phyloP scores from a whole-genome alignment of 768 basidiomycete genomes.

The Termitomyces sp. region DNA sequence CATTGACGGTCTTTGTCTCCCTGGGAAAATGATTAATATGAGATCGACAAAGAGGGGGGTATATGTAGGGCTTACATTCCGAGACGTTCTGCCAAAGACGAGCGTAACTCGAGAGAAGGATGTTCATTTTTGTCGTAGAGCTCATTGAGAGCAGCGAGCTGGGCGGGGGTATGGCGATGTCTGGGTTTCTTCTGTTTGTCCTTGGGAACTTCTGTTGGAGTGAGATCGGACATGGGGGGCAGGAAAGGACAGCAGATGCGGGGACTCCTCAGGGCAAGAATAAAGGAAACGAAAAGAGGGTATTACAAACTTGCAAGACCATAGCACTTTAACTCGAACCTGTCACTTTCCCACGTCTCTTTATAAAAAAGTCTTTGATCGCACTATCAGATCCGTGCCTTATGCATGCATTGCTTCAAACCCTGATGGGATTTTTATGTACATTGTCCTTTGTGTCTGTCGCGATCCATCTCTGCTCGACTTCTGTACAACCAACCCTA shows the following conservation, averaged over 20 bases:
- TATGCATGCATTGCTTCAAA: constrained; percentile 3
- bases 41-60: constrained; percentile 1
- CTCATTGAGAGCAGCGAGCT: constrained; percentile 72
- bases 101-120: constrained; percentile 63
- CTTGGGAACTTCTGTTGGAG: constrained; percentile 20
- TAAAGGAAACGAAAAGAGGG: constrained; percentile 8
- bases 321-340: constrained; percentile 14
- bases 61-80: constrained; percentile 56
- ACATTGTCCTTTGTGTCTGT: background rate
- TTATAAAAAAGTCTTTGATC: constrained; percentile 18
- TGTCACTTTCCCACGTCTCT: constrained; percentile 22
- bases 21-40: constrained; percentile 27
- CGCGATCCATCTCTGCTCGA: background rate
- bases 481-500: background rate
- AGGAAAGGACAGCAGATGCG: constrained; percentile 17
- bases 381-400: constrained; percentile 11
- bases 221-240: constrained; percentile 22
- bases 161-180: constrained; percentile 67
- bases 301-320: constrained; percentile 20
- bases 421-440: background rate
- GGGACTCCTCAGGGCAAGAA: constrained; percentile 8
- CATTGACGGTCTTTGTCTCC: constrained; percentile 82
- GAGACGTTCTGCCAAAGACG: constrained; percentile 62
- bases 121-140: constrained; percentile 76
- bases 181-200: constrained; percentile 69